A percentile compares a stretch with the other conserved stretches of the same genome.
Conservation (phyloP, 1,139 yeast genomes). For the Lodderomyces orthopsilosis region DNA sequence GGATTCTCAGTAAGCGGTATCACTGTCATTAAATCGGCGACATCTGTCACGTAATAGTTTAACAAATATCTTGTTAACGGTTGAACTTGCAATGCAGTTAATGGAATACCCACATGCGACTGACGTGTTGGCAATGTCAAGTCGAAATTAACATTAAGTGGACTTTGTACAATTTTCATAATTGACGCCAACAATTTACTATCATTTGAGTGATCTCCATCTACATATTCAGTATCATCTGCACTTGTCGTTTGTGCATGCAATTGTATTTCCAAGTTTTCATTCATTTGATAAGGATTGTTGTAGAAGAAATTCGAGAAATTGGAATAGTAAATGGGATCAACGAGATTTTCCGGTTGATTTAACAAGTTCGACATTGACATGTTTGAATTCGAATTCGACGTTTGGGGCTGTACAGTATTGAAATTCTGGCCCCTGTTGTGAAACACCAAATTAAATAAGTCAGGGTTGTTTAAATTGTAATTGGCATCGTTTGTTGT, state of each 20-base stretch:
- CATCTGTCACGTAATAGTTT: slow-evolving; percentile 72
- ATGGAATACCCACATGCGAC: slow-evolving; percentile 45
- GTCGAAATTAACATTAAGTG: slow-evolving; percentile 38
- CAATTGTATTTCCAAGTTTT: slow-evolving; percentile 43
- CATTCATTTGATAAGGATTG: slow-evolving; percentile 42
- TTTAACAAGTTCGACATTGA: slow-evolving; percentile 22
- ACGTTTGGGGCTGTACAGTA: slow-evolving; percentile 8
- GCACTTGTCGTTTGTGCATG: slow-evolving; percentile 33
- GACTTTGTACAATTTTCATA: slow-evolving; percentile 50
- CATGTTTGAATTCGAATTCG: slow-evolving; percentile 18
- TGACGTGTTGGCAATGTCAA: slow-evolving; percentile 22
- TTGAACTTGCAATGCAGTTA: slow-evolving; percentile 59
- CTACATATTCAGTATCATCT: slow-evolving; percentile 34
- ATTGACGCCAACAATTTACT: slow-evolving; percentile 42
- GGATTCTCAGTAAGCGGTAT: slow-evolving; percentile 80
- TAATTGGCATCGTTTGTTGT: slow-evolving; percentile 7
- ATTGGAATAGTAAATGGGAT: slow-evolving; percentile 43
- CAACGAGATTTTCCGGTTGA: slow-evolving; percentile 22
- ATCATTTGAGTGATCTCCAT: slow-evolving; percentile 32
- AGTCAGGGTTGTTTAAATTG: slow-evolving; percentile 20
- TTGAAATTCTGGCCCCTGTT: slow-evolving; percentile 25
- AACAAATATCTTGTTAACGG: slow-evolving; percentile 69
- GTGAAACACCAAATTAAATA: slow-evolving; percentile 54
- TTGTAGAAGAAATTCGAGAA: slow-evolving; percentile 43
- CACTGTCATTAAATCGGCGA: slow-evolving; percentile 86